Base-by-base conservation (phyloP, 2,329 filamentous ascomycete species). In the Volutella citrinella region DNA sequence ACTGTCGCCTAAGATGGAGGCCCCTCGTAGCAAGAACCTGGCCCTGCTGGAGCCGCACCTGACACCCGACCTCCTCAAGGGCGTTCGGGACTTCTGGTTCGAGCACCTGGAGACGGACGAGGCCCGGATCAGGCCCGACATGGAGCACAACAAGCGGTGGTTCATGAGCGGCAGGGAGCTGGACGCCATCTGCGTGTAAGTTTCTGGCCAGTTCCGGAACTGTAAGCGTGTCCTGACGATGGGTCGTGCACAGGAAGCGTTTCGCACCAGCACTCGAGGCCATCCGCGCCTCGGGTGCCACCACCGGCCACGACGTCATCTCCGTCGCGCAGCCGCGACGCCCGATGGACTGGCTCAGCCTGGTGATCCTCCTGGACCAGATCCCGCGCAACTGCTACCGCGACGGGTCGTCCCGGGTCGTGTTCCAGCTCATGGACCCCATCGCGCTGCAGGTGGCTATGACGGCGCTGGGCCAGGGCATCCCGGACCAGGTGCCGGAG, bases 311-410 rank as follows among this genome's bases (percentile, higher is more conserved):
- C 8, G 51, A 59, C 23, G 39, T 66, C 29, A 28, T 66, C 20
- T 43, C 47, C 6, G 33, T 51, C 11, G 40, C 52, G 1, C 40
- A 49, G 10, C 59, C 56, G 5, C 32, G 42, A 5, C 38, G 42
- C 4, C 51, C 64, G 1, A 32, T 54, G 6, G 60, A 65, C 42
- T 66, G 61, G 56, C 58, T 84, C 3, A 65, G 67, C 27, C 52
- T 82, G 0, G 48, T 78, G 6, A 46, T 84, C 3, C 63, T 84
- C 3, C 66, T 84, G 4, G 80, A 84, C 42, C 80, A 84, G 49
- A 65, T 83, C 25, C 66, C 79, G 0, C 71, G 80, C 3, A 82
- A 84, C 50, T 66, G 76, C 43, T 79, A 73, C 57, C 76, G 80
- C 11, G 69, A 64, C 1, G 59, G 63, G 1, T 56, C 74, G 16